Evolutionary conservation across 2,329 filamentous ascomycete species (phyloP), one percentile per base, ranked within the genome.

Genomic region (Herpotrichia juniperi): DNA sequence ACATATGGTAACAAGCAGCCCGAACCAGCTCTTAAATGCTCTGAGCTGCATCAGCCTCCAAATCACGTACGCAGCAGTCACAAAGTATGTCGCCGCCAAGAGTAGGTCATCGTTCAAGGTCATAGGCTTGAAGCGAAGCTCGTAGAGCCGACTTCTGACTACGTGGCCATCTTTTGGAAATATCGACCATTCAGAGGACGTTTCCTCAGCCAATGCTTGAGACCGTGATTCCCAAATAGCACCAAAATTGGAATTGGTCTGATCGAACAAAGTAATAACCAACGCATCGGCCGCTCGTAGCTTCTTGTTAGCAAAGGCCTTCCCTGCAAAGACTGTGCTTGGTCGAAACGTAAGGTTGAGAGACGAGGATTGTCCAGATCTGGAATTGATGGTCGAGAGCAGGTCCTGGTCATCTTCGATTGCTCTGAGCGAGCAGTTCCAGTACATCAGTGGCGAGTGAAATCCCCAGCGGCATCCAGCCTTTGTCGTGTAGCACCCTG

Each of bases 321-420:
- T 92, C n/a, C 90, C 90, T 51, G 89, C 90, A 61, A 93, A 91
- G 16, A 93, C 89, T 46, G 90, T 90, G 2, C 88, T 90, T 63
- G 90, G 89, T 9, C 89, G 83, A 24, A 93, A 75, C 0, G 88
- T 91, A 37, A 91, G 79, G 66, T 92, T 91, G 62, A 90, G 83
- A 1, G 83, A 84, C 0, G 89, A 89, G 1, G 83, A 81, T 54
- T 83, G 82, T 1, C 77, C 80, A 48, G 85, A 84, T 55, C 77
- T 82, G 47, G 82, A 75, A 61, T 93, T 91, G 63, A 93, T 86
- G 0, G 90, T 93, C 1, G 74, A 71, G 2, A 92, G 69, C 11
- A 92, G 80, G 65, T 92, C 80, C 0, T 69, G 48, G 62, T 93
- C 90, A 14, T 73, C 68, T 22, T 81, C 68, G 44, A 93, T 83